Percentiles rank a stretch among this genome's conserved stretches.
Conservation (phyloP, 129 eudicot species). For the Flaveria ramosissima region DNA sequence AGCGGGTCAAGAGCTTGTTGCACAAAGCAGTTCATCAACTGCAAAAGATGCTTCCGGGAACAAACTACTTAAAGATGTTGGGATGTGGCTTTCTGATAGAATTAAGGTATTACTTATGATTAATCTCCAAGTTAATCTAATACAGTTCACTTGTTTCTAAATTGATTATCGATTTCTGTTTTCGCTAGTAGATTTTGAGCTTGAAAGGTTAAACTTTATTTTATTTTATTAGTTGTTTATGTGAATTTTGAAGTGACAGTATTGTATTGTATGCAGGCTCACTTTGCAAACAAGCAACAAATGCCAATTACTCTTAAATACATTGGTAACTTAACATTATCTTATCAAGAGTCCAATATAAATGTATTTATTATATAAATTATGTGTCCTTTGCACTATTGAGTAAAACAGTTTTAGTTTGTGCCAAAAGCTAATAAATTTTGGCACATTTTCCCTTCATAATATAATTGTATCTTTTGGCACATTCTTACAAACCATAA, state of each 20-base stretch:
- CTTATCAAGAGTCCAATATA: background rate
- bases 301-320: conserved; percentile 67
- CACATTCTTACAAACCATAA: too few species aligned
- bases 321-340: conserved; percentile 41
- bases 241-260: background rate
- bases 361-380: background rate
- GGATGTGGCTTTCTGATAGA: conserved; percentile 79
- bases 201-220: background rate
- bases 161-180: background rate
- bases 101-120: conserved; percentile 63
- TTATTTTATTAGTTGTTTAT: background rate
- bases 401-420: too few species aligned
- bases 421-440: too few species aligned
- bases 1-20: conserved; percentile 84
- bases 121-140: conserved; percentile 28
- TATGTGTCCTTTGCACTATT: too few species aligned
- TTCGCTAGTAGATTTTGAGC: background rate
- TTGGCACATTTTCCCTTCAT: too few species aligned
- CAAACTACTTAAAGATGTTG: conserved; percentile 80
- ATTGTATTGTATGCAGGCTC: conserved; percentile 50
- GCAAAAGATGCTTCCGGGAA: conserved; percentile 91
- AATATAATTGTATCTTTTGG: too few species aligned
- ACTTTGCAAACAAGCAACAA: conserved; percentile 43
- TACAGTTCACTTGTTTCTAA: conserved; percentile 30
- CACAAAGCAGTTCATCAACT: conserved; percentile 36